phyloP scores from a whole-genome alignment of 257 asterid species.

The Solanum phureja region DNA sequence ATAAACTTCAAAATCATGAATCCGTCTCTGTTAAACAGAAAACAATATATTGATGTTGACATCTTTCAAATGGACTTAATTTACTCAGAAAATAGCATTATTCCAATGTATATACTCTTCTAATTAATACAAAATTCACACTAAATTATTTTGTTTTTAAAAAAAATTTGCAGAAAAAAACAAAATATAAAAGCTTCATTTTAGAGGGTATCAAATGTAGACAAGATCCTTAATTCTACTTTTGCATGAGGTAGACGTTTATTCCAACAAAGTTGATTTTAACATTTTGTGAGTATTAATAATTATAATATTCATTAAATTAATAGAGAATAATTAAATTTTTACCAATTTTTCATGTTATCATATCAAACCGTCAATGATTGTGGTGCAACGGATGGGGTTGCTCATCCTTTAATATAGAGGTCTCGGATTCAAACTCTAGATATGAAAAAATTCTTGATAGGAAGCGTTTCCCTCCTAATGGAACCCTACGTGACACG shows the following conservation, averaged over 20 bases:
- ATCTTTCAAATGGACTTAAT: neutral
- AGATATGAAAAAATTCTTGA: accelerated
- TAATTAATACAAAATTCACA: neutral
- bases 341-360: neutral
- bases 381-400: accelerated
- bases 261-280: neutral
- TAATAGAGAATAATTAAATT: no score
- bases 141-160: neutral
- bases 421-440: accelerated
- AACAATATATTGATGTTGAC: neutral
- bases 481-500: accelerated
- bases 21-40: neutral
- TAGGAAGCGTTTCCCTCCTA: accelerated
- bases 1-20: no score
- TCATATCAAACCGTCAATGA: neutral
- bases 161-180: neutral
- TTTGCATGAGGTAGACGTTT: neutral
- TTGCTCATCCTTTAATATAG: no score
- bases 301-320: no score
- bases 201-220: neutral
- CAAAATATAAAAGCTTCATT: neutral
- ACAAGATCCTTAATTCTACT: neutral
- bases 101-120: neutral
- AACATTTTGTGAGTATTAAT: neutral
- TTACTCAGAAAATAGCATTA: neutral